Conservation (phyloP, 768 basidiomycete genomes). For the Basidioascus undulatus region DNA sequence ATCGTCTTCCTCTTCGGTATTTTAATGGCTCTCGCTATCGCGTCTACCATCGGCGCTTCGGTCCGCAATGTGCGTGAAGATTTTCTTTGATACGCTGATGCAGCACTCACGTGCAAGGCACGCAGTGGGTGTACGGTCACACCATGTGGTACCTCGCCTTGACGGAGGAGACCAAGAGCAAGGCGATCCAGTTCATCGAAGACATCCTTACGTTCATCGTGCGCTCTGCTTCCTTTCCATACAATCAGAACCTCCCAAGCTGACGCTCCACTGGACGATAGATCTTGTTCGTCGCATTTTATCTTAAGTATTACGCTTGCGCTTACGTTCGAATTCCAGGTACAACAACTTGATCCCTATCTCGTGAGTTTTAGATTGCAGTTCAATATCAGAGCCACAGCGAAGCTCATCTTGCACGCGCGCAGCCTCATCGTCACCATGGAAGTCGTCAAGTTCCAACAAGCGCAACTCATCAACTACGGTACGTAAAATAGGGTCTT, state of each 20-base stretch:
- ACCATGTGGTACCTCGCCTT: conserved; percentile 80
- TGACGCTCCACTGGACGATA: too few species aligned
- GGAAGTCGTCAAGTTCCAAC: conserved; percentile 97
- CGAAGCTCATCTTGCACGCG: background rate
- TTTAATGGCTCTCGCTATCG: conserved; percentile 62
- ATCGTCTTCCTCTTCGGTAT: conserved; percentile 85
- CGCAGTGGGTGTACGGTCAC: conserved; percentile 58
- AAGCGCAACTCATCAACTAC: conserved; percentile 87
- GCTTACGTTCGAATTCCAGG: too few species aligned
- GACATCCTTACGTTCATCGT: conserved; percentile 97
- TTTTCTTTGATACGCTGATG: background rate
- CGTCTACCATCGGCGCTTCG: conserved; percentile 76
- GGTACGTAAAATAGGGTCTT: too few species aligned
- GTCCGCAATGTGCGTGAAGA: conserved; percentile 39
- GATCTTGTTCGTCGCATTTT: too few species aligned
- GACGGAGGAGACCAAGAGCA: conserved; percentile 19
- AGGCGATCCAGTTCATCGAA: conserved; percentile 55
- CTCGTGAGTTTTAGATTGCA: conserved; percentile 24
- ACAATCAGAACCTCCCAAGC: too few species aligned
- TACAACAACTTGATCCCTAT: conserved; percentile 99
- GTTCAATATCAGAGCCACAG: background rate
- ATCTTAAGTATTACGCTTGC: too few species aligned
- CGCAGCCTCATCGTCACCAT: conserved; percentile 75
- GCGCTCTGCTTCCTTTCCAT: too few species aligned
- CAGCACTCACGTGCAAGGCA: background rate